Base-by-base conservation (phyloP, 768 basidiomycete species). In the Boletellus emodensis region DNA sequence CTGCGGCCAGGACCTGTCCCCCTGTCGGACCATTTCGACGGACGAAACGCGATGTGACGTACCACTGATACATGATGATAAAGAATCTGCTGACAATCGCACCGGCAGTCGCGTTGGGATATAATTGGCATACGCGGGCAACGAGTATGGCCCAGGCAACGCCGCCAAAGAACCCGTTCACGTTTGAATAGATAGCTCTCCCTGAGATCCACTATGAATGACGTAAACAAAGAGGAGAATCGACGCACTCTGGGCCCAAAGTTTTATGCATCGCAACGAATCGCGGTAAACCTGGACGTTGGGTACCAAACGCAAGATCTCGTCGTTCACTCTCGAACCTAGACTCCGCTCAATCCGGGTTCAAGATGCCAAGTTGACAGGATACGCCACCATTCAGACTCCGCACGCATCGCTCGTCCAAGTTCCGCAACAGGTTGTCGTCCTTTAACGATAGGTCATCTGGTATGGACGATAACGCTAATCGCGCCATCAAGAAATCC, bases 121-220 rank as follows among this genome's bases (percentile, higher is more conserved):
- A 99, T 48, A 99, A 72, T 64, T 99, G 96, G 72, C 96, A 99
- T 78, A 98, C 94, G 69, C 96, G 85, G 44, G 96, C 96, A n/a
- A 97, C 94, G 36, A 98, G 82, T 77, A 98, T 89, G 4, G 95
- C 91, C 96, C 96, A 99, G 26, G 94, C 95, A 2, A 98, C 95
- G 62, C 96, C 96, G 49, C 96, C 96, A 30, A 95, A 80, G 69
- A 98, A 99, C 17, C 95, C 96, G 60, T 93, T 93, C 11, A 97
- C 92, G 67, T 99, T 99, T 1, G 94, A 95, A 70, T 97, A 97
- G 53, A 99, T 95, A 22, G 94, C 96, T 71, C 94, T 80, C 60
- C 85, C 94, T 97, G 62, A 38, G 24, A 28, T 39, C 4, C 34
- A 34, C 37, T 38, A 34, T 53, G 33, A 63, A 52, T 48, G 35